Conservation (phyloP, 2,329 filamentous ascomycete genomes). For the Thielaviopsis euricoi region DNA sequence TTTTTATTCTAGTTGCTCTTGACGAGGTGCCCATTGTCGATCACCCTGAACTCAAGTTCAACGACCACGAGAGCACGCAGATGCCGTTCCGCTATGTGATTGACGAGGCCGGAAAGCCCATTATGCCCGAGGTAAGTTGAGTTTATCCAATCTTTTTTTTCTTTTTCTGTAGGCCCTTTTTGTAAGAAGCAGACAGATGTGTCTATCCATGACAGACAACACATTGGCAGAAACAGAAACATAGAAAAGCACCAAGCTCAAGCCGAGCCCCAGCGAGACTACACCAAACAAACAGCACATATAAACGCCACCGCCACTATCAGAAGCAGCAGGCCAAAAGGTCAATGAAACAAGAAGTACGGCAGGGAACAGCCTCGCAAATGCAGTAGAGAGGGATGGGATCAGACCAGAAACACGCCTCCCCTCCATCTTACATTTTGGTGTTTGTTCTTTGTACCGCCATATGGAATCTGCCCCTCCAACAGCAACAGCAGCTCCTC, state of each 20-base stretch:
- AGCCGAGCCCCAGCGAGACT: no score
- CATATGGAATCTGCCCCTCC: neutral
- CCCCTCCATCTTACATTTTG: neutral
- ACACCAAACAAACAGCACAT: neutral
- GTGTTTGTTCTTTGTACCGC: neutral
- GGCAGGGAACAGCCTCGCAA: neutral
- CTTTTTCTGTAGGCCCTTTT: neutral
- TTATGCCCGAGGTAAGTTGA: slow-evolving; percentile 70
- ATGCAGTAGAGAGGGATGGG: neutral
- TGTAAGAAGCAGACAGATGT: neutral
- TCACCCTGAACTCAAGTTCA: slow-evolving; percentile 76
- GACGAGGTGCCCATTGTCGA: slow-evolving; percentile 70
- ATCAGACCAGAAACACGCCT: neutral
- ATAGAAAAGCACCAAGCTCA: neutral
- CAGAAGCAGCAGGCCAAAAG: neutral
- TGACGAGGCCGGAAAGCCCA: slow-evolving; percentile 54
- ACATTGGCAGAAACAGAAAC: neutral
- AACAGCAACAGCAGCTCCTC: no score
- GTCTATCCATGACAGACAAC: neutral
- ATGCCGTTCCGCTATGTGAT: slow-evolving; percentile 98
- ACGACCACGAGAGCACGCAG: slow-evolving; percentile 81
- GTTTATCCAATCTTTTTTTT: neutral
- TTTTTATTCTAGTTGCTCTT: slow-evolving; percentile 44
- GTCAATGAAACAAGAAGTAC: neutral
- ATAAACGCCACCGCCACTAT: neutral